phyloP scores from a whole-genome alignment of 768 basidiomycete species.

The Lactifluus hygrophoroides region DNA sequence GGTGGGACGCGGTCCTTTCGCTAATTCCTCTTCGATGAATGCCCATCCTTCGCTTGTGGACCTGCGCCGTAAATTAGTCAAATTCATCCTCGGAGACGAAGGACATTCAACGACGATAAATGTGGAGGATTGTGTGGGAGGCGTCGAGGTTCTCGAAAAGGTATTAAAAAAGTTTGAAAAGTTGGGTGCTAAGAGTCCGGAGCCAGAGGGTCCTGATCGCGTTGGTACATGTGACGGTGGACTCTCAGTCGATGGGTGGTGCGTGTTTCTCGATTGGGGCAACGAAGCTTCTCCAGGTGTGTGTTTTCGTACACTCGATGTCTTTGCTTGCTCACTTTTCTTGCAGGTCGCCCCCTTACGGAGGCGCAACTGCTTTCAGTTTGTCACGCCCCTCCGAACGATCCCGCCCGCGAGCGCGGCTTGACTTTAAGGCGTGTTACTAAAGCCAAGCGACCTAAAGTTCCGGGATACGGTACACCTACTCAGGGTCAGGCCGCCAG shows the following conservation, averaged over 20 bases:
- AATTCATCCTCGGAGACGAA: conserved; percentile 81
- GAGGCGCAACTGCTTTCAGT: conserved; percentile 75
- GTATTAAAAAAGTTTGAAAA: conserved; percentile 89
- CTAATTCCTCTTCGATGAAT: conserved; percentile 35
- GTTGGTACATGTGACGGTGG: conserved; percentile 67
- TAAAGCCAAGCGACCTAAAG: conserved; percentile 34
- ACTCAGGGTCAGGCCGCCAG: conserved; percentile 22
- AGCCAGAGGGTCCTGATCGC: conserved; percentile 39
- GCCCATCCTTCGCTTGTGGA: conserved; percentile 60
- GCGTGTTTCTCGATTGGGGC: conserved; percentile 62
- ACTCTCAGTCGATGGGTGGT: conserved; percentile 84
- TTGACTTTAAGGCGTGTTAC: conserved; percentile 59
- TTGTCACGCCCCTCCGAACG: conserved; percentile 73
- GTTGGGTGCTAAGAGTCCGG: conserved; percentile 35
- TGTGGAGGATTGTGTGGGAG: conserved; percentile 69
- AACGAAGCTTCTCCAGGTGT: conserved; percentile 43
- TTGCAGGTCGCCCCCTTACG: conserved; percentile 60
- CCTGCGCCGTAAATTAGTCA: conserved; percentile 75
- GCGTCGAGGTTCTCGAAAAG: conserved; percentile 80
- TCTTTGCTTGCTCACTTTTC: conserved; percentile 1
- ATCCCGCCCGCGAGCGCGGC: conserved; percentile 72
- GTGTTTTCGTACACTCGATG: conserved; percentile 22
- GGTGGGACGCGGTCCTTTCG: conserved; percentile 55
- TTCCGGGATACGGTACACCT: conserved; percentile 34
- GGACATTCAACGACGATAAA: conserved; percentile 68